These are phyloP conservation scores for Curvularia hawaiiensis DNA, from an alignment of 2,329 filamentous ascomycete species.

Conservation along the genomic window DNA sequence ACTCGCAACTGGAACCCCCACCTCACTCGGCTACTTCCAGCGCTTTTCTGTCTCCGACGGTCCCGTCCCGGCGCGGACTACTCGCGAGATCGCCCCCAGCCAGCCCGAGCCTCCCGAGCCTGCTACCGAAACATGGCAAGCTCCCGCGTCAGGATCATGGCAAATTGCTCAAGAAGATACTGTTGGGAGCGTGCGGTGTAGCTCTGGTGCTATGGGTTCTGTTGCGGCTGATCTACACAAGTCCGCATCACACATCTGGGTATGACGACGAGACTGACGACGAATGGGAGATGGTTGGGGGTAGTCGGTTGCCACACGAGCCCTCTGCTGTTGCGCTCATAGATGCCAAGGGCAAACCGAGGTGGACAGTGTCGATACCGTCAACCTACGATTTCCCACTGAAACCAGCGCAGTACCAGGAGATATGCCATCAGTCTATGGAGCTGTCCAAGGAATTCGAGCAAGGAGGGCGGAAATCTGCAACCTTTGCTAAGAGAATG, in stretches of 20 bases:
- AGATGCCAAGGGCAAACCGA: conserved; percentile 66
- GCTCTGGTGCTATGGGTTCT: conserved; percentile 59
- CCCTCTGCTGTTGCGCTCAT: conserved; percentile 74
- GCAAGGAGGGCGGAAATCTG: conserved; percentile 36
- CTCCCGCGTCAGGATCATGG: conserved; percentile 60
- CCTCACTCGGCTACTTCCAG: conserved; percentile 41
- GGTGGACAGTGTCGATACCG: conserved; percentile 85
- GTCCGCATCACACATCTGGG: conserved; percentile 20
- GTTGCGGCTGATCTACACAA: conserved; percentile 40
- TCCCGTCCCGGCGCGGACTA: conserved; percentile 56
- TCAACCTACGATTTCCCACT: conserved; percentile 70
- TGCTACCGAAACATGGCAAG: conserved; percentile 69
- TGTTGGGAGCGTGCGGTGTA: conserved; percentile 58
- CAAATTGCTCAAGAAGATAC: conserved; percentile 61
- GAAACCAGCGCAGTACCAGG: conserved; percentile 66
- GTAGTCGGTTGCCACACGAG: conserved; percentile 69
- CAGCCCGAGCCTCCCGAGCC: conserved; percentile 72
- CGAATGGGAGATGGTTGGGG: conserved; percentile 70
- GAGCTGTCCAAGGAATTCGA: conserved; percentile 64
- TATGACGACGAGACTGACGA: conserved; percentile 37
- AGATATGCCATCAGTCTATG: conserved; percentile 70
- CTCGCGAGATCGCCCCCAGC: conserved; percentile 72
- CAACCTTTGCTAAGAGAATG: conserved; percentile 40
- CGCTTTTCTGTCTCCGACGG: conserved; percentile 43
- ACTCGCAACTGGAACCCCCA: conserved; percentile 41